Evolutionary conservation across 2,329 filamentous ascomycete genomes (phyloP).

Genomic region (Cercospora sojina): DNA sequence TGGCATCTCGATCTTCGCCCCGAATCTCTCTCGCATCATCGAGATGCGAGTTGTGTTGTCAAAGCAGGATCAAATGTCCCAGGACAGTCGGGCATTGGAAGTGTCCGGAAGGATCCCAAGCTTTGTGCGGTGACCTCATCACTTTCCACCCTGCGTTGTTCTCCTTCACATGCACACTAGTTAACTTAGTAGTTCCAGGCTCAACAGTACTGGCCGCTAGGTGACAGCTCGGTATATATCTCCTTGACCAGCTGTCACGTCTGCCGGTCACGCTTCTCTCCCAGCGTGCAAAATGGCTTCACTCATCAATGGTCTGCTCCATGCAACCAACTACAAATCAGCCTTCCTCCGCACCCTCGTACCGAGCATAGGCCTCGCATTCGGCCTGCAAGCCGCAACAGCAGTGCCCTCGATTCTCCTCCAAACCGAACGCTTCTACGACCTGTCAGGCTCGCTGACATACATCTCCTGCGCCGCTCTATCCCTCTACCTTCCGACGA

Average conservation of each 20-base stretch:
- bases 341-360: slow-evolving; percentile 63
- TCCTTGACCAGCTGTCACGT: background rate
- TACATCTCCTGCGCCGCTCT: slow-evolving; percentile 64
- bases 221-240: background rate
- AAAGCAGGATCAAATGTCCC: background rate
- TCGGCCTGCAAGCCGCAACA: slow-evolving; percentile 61
- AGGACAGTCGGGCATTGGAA: slow-evolving; percentile 4
- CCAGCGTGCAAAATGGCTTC: slow-evolving; percentile 32
- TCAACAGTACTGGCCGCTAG: background rate
- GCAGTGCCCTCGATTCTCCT: slow-evolving; percentile 61
- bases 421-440: slow-evolving; percentile 66
- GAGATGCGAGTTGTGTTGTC: slow-evolving; percentile 1
- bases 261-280: background rate
- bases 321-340: slow-evolving; percentile 60
- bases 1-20: background rate
- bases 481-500: slow-evolving; percentile 60
- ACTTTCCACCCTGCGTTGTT: slow-evolving; percentile 6
- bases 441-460: slow-evolving; percentile 65
- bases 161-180: slow-evolving; percentile 1
- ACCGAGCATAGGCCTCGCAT: slow-evolving; percentile 61
- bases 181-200: background rate
- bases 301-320: slow-evolving; percentile 53
- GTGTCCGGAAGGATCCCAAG: slow-evolving; percentile 2
- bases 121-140: slow-evolving; percentile 16
- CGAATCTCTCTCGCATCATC: background rate